Base-by-base conservation (phyloP, 805 yeast species). In the Wickerhamomyces strasburgensis region DNA sequence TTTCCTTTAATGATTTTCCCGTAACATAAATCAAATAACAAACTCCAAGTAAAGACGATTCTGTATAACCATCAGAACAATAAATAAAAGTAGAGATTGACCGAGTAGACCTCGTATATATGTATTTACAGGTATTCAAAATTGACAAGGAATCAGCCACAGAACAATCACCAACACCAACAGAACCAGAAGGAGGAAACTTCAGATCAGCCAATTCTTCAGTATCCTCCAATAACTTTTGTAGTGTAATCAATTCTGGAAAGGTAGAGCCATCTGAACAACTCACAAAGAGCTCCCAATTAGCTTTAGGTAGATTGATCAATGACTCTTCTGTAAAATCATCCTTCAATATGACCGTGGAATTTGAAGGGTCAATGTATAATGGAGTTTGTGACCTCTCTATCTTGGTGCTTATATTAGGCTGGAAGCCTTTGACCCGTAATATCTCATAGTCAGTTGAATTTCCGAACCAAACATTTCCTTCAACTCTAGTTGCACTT, bases 1-100 rank as follows among this genome's bases (percentile, higher is more conserved):
- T 89, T 27, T 81, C 79, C 19, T 82, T 78, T 10, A 85, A 58
- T 0, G 73, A 47, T 14, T 76, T 52, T 27, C 81, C 76, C 37
- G 80, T 72, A 2, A 84, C 57, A 59, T 81, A 90, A 40, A 90
- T 82, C 39, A 83, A 47, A 49, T 74, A 89, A 38, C 88, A 73
- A 25, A 86, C 62, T 1, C 77, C 73, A 27, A 89, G 59, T n/a
- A 90, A 67, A 5, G 95, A 78, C 35, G 89, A 82, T 54, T 88
- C 96, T 0, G 96, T 86, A 58, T 89, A 90, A 0, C 98, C 98
- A 60, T 90, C 96, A 2, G 84, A 74, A 52, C 96, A 87, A 54
- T 78, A 81, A 8, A 89, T 64, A 42, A 89, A 66, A 0, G 78
- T 63, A 3, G 65, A 58, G 3, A 45, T 43, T 14, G 53, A 44